These are phyloP conservation scores for Porphyridium purpureum DNA, from an alignment of 23 red algal genomes.

Conservation along the genomic window DNA sequence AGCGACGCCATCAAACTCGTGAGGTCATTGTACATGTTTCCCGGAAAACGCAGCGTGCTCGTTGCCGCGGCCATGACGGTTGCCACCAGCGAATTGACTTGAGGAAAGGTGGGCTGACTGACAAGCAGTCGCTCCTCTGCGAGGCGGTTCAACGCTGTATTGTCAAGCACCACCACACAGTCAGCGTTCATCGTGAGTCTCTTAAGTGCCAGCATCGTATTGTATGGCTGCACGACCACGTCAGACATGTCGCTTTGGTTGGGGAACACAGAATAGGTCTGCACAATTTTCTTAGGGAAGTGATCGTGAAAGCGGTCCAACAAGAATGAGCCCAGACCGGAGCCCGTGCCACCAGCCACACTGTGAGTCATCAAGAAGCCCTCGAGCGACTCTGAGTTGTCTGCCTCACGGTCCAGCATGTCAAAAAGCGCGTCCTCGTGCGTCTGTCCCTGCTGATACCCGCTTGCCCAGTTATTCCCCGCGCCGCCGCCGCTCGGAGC, in stretches of 20 bases:
- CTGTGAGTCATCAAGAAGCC: constrained; percentile 87
- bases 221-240: constrained; percentile 98
- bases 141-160: constrained; percentile 82
- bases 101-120: constrained; percentile 78
- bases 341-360: constrained; percentile 90
- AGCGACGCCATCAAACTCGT: constrained; percentile 70
- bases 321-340: constrained; percentile 78
- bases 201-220: constrained; percentile 74
- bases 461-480: constrained; percentile 95
- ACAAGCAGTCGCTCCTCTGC: constrained; percentile 79
- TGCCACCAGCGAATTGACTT: constrained; percentile 90
- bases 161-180: constrained; percentile 81
- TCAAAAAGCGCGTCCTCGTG: constrained; percentile 95
- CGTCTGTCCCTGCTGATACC: constrained; percentile 80
- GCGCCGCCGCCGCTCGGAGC: constrained; percentile 73
- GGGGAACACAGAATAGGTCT: constrained; percentile 97
- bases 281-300: constrained; percentile 93
- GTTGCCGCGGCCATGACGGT: constrained; percentile 94
- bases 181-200: constrained; percentile 77
- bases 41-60: constrained; percentile 79
- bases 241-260: constrained; percentile 88
- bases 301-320: constrained; percentile 80
- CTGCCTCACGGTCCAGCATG: constrained; percentile 97
- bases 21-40: constrained; percentile 96
- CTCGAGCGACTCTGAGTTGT: constrained; percentile 80